Base-by-base conservation (phyloP, 148 eudicot genomes). In the Arctostaphylos glauca region DNA sequence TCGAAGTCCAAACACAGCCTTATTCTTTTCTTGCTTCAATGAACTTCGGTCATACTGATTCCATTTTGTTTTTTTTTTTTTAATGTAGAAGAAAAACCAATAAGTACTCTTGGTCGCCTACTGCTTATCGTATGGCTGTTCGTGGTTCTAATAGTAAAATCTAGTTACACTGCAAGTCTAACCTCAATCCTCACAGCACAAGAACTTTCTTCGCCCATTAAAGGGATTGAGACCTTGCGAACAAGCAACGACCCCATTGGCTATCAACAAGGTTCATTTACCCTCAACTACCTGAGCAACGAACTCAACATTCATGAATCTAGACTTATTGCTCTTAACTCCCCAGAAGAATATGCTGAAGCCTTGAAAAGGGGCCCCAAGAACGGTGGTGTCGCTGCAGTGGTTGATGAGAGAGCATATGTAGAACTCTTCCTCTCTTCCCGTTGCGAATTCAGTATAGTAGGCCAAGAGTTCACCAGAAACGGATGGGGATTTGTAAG, bases 401-500 rank as follows among this genome's bases (percentile, higher is more conserved):
- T 93, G 5, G 86, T 93, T 16, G 97, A 92, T 58, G 91, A 92
- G 81, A 89, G 92, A 54, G 92, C 90, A 25, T 93, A 92, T 59
- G 73, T 88, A 55, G 92, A 88, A 67, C 90, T 93, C 82, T 92
- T 93, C 83, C 94, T 93, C 38, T 89, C 97, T 50, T 79, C 91
- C 3, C 92, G 91, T 83, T 93, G 97, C 66, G 92, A 93, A 38
- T 92, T 86, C 85, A 92, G 91, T 50, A 89, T 93, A 49, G 90
- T 90, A 13, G 97, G 97, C 81, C 88, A 80, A 38, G 91, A 90
- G 80, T 93, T 93, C 89, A 90, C 93, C 83, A 90, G 81, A 84
- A 93, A 72, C 59, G 94, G 97, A 12, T 93, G 97, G 97, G 97
- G 97, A 81, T 93, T 89, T 87, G 94, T 93, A 88, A 92, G 94